Base-by-base conservation (phyloP, 148 eudicot genomes). In the Silene latifolia region DNA sequence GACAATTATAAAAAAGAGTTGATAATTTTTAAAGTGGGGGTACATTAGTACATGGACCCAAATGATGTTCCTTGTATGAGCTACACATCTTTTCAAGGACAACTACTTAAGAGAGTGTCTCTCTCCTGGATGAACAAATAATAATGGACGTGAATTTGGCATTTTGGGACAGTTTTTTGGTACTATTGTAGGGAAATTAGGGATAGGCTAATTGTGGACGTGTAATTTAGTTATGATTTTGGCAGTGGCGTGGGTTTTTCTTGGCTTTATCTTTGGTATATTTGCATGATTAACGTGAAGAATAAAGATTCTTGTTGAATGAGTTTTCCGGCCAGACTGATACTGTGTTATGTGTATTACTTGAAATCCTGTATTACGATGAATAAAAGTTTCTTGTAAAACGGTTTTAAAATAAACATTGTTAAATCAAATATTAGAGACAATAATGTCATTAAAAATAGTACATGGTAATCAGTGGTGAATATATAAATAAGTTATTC, bases 61-160 rank as follows among this genome's bases (percentile, higher is more conserved):
- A 71, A 1, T 13, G 23, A 0, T 80, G 82, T 71, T 53, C 60
- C 79, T 75, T 65, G 18, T 70, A 72, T 11, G 67, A 18, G 44
- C 62, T 71, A 75, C 82, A 75, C 82, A 54, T 69, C 70, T 74
- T 79, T 74, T 74, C 60, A 68, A 25, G 19, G 59, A 79, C 75
- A 63, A 20, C 56, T 3, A 65, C 25, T 58, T 2, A 13, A 25
- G 13, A 17, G 19, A 44, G 10, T 8, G 13, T 8, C 25, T 61
- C 64, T 61, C 10, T 39, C 47, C 10, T 25, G 15, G 27, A 15
- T 32, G 44, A 39, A 39, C 44, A 39, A 39, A 8, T 39, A 25
- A 32, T 65, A 65, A 27, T 65, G 3, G 9, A 14, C 18, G 25
- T 68, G 1, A 5, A 1, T 69, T 69, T 69, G 25, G 15, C 35